Conservation (phyloP, 192 early-diverging fungal genomes). For the Coemansia sp. region DNA sequence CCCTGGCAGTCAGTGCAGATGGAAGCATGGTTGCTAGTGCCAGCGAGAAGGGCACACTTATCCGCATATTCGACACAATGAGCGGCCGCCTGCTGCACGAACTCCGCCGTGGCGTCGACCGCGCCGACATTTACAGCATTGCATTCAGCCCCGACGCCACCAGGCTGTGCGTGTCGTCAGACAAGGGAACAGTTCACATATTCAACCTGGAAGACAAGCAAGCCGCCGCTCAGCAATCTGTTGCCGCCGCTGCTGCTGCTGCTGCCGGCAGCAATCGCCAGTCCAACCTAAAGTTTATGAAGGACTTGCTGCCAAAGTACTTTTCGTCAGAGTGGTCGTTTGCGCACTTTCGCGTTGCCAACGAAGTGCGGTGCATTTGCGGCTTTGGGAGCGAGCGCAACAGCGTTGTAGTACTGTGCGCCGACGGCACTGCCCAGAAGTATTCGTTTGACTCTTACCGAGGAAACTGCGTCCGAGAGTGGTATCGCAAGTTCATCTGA, state of each 20-base stretch:
- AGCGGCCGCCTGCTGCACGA: constrained; percentile 76
- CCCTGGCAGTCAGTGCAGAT: constrained; percentile 71
- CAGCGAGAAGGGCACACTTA: constrained; percentile 86
- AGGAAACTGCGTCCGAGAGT: constrained; percentile 48
- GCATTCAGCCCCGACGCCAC: constrained; percentile 81
- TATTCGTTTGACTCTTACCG: constrained; percentile 73
- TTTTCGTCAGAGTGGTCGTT: constrained; percentile 95
- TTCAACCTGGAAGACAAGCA: constrained; percentile 74
- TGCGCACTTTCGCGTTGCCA: constrained; percentile 76
- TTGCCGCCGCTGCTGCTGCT: constrained; percentile 18
- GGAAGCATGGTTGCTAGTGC: constrained; percentile 82
- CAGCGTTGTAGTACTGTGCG: constrained; percentile 78
- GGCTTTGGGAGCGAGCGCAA: constrained; percentile 78
- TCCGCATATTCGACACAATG: constrained; percentile 80
- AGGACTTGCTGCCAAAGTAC: constrained; percentile 84
- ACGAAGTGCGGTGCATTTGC: constrained; percentile 76
- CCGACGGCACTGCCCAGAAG: constrained; percentile 83
- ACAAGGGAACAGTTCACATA: constrained; percentile 91
- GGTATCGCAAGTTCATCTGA: constrained; percentile 54
- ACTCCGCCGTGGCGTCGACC: constrained; percentile 82
- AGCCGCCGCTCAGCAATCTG: constrained; percentile 6
- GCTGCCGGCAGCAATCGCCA: constrained; percentile 50
- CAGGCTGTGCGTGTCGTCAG: constrained; percentile 78
- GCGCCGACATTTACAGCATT: constrained; percentile 84
- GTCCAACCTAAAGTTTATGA: constrained; percentile 67